A percentile compares a stretch with the other conserved stretches of the same genome.
phyloP scores from a whole-genome alignment of 2,329 filamentous ascomycete species.

The Arthrobotrys musiformis region DNA sequence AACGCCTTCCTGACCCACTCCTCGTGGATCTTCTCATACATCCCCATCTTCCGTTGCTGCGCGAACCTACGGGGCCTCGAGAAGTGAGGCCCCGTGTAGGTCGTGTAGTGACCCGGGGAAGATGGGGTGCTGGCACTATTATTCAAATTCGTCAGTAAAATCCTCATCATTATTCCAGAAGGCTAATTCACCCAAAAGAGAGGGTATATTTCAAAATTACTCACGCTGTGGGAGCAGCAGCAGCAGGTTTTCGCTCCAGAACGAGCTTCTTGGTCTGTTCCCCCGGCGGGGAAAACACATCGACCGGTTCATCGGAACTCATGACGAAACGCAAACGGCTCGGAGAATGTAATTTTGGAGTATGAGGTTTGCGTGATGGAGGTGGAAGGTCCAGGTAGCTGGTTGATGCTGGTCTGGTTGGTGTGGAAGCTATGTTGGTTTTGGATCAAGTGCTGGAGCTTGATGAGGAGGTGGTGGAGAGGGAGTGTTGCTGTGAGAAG shows the following conservation, averaged over 20 bases:
- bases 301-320: neutral
- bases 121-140: neutral
- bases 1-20: constrained; percentile 44
- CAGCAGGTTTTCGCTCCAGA: neutral
- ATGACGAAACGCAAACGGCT: constrained; percentile 10
- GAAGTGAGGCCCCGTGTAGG: neutral
- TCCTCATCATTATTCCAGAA: too few relatives aligned
- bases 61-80: constrained; percentile 7
- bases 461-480: neutral
- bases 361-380: neutral
- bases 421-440: neutral
- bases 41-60: neutral
- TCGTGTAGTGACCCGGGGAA: neutral
- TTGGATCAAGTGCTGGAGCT: neutral
- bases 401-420: neutral
- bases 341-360: neutral
- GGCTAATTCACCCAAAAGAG: neutral
- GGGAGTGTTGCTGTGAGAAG: neutral
- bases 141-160: too few relatives aligned
- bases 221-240: neutral
- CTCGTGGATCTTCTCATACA: constrained; percentile 43
- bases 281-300: neutral
- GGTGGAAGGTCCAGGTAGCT: neutral
- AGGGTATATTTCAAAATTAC: neutral
- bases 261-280: neutral